Evolutionary conservation across 2,329 filamentous ascomycete genomes (phyloP).

Genomic region (Xylaria digitata): DNA sequence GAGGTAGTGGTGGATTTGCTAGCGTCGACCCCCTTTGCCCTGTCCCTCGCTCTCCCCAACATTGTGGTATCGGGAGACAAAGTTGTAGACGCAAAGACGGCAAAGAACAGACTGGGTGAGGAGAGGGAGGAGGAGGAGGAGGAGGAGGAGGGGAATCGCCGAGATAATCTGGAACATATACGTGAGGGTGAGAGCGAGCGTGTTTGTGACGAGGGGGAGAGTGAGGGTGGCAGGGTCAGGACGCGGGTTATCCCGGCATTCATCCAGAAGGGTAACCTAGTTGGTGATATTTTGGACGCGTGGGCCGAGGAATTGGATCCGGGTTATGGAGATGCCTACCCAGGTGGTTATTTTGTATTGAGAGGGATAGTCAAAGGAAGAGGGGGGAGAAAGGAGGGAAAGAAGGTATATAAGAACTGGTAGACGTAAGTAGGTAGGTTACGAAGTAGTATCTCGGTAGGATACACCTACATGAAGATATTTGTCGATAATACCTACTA

Average conservation of each 20-base stretch:
- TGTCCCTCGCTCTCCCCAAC: conserved; percentile 47
- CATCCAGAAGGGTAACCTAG: conserved; percentile 33
- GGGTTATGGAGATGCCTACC: too few relatives aligned
- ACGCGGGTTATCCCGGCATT: conserved; percentile 33
- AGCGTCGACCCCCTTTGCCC: conserved; percentile 52
- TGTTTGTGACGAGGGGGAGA: conserved; percentile 17
- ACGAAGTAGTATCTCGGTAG: too few relatives aligned
- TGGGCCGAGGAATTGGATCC: not conserved
- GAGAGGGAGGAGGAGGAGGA: not conserved
- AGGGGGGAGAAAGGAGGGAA: too few relatives aligned
- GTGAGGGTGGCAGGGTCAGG: conserved; percentile 32
- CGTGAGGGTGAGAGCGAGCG: conserved; percentile 24
- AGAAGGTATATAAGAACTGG: too few relatives aligned
- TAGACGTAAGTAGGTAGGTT: too few relatives aligned
- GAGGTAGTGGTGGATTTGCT: conserved; percentile 38
- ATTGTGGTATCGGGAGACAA: conserved; percentile 43
- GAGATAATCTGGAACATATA: conserved; percentile 23
- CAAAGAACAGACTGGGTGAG: conserved; percentile 29
- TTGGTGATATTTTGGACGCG: conserved; percentile 4
- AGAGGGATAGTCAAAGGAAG: too few relatives aligned
- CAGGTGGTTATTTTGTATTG: too few relatives aligned
- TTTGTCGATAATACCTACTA: too few relatives aligned
- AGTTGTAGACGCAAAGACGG: conserved; percentile 16
- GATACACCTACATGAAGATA: too few relatives aligned
- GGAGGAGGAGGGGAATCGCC: conserved; percentile 12